These are phyloP conservation scores for Elsinoe arachidis DNA, from an alignment of 2,329 filamentous ascomycete species.

Conservation along the genomic window DNA sequence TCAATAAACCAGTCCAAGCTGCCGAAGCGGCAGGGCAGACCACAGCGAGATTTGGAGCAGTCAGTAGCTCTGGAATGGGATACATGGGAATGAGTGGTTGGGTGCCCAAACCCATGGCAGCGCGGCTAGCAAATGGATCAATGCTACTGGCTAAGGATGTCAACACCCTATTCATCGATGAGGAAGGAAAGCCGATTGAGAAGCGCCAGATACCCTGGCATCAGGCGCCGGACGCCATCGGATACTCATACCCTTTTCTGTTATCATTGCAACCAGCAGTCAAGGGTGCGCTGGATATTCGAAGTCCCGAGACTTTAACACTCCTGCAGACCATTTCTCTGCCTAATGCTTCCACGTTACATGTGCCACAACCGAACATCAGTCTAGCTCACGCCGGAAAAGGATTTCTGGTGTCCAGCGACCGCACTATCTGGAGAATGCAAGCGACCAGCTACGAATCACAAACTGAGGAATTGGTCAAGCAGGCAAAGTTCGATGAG, in stretches of 20 bases:
- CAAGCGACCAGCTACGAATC: constrained; percentile 82
- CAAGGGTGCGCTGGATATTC: constrained; percentile 78
- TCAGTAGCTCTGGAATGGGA: constrained; percentile 80
- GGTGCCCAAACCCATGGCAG: constrained; percentile 81
- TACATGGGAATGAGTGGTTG: constrained; percentile 93
- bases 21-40: constrained; percentile 57
- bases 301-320: constrained; percentile 87
- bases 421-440: constrained; percentile 93
- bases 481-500: constrained; percentile 70
- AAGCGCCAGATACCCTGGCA: constrained; percentile 90
- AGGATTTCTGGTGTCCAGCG: constrained; percentile 87
- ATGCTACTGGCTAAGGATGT: constrained; percentile 95
- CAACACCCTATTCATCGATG: constrained; percentile 85
- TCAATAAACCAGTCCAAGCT: constrained; percentile 66
- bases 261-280: constrained; percentile 73
- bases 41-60: constrained; percentile 66
- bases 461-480: constrained; percentile 75
- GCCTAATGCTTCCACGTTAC: constrained; percentile 71
- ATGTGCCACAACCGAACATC: constrained; percentile 86
- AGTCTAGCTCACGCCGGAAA: constrained; percentile 95
- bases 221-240: constrained; percentile 76
- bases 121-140: constrained; percentile 71
- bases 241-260: constrained; percentile 95
- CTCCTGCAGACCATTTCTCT: constrained; percentile 77
- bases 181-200: constrained; percentile 70